Conservation (phyloP, 129 eudicot species). For the Artemisia argyi region DNA sequence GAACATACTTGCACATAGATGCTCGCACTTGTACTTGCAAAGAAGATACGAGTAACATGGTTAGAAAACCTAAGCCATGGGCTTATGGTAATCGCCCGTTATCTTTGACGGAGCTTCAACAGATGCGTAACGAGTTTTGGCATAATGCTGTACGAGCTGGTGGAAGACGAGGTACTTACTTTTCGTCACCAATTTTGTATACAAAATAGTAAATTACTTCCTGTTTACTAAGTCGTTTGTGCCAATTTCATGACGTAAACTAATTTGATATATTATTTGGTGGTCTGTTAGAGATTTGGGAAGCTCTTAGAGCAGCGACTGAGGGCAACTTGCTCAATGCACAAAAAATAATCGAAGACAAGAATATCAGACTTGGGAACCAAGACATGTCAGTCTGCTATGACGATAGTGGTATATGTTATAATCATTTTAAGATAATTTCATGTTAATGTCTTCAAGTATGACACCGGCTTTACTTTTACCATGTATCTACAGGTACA, state of each 20-base stretch:
- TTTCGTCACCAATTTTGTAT: neutral
- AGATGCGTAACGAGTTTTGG: slow-evolving; percentile 27
- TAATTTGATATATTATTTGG: no score
- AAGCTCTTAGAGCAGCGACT: neutral
- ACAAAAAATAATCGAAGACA: neutral
- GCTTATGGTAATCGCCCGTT: slow-evolving; percentile 10
- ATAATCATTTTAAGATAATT: no score
- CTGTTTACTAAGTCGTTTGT: no score
- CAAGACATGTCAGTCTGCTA: neutral
- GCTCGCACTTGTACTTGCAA: neutral
- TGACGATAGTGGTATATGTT: neutral
- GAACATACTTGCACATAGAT: neutral
- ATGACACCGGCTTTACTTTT: no score
- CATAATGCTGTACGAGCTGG: neutral
- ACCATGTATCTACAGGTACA: neutral
- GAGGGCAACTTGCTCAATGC: neutral
- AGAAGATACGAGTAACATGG: neutral
- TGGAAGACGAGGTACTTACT: slow-evolving; percentile 18
- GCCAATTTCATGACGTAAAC: no score
- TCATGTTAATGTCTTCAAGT: neutral
- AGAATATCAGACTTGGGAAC: neutral
- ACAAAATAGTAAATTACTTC: no score
- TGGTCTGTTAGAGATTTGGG: neutral
- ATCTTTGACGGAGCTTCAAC: slow-evolving; percentile 10
- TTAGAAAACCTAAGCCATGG: slow-evolving; percentile 26